Base-by-base conservation (phyloP, 192 early-diverging fungal genomes). In the Coemansia sp. region DNA sequence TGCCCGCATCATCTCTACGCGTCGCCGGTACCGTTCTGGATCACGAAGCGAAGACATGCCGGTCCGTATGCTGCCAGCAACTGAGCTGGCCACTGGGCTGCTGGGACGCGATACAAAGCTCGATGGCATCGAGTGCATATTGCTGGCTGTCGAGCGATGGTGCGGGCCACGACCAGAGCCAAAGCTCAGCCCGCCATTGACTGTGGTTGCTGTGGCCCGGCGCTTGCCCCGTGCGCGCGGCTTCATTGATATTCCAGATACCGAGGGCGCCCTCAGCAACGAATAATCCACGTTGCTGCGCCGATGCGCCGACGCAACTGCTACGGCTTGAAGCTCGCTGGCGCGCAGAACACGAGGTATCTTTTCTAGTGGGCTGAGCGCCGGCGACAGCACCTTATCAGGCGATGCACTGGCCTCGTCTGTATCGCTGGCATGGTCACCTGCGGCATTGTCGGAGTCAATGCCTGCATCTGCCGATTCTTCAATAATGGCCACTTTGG, bases 1-100 rank as follows among this genome's bases (percentile, higher is more conserved):
- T 0, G 76, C 76, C 3, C 76, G 69, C 69, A 79, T 79, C 66
- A 72, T 65, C 65, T 79, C 76, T 16, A 79, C 70, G 10, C 59
- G 56, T 3, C 70, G 56, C n/a, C 76, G 69, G 56, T 69, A 79
- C 18, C 65, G 43, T 51, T 79, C 76, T 1, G 76, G 76, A 39
- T 79, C 76, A 1, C 59, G 60, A n/a, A 44, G 18, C 7, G 43
- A 55, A n/a, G 21, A 39, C 14, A 32, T 26, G 14, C 56, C 40
- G 32, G 49, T 61, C 34, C 68, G 68, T 18, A 65, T 21, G 49
- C 69, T 71, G 28, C 51, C 40, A 9, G 58, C 56, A 11, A 52
- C 10, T 10, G 37, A 50, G 53, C 67, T 66, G 1, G 63, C 57
- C 20, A 46, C 50, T 3, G 62, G 67, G 46, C 73, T 76, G 20